Evolutionary conservation across 768 basidiomycete genomes (phyloP).

Genomic region (Hortiboletus flavorubellus): DNA sequence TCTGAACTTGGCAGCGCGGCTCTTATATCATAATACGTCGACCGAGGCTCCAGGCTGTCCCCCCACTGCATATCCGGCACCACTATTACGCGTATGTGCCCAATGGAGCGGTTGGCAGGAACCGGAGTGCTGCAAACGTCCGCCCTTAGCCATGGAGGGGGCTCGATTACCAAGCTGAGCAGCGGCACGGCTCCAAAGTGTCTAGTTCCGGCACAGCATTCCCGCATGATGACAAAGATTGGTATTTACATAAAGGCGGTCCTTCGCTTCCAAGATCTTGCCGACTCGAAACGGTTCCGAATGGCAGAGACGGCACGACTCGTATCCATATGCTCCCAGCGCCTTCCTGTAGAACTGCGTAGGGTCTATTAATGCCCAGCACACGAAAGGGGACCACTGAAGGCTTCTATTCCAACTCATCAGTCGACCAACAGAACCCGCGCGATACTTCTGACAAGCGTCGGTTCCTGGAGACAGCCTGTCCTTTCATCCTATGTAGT

Average conservation of each 20-base stretch:
- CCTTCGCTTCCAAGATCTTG: too few relatives aligned
- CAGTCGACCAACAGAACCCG: background rate
- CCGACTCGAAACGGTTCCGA: too few relatives aligned
- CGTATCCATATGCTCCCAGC: too few relatives aligned
- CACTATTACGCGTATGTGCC: background rate
- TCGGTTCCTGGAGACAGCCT: background rate
- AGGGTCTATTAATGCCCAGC: background rate
- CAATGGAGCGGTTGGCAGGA: constrained; percentile 5
- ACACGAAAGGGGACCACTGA: background rate
- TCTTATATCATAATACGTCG: background rate
- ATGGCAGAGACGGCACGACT: too few relatives aligned
- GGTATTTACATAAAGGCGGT: background rate
- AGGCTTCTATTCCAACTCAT: background rate
- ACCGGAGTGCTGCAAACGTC: background rate
- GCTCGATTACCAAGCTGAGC: too few relatives aligned
- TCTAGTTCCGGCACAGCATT: background rate
- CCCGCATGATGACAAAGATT: background rate
- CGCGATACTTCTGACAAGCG: background rate
- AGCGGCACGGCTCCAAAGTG: too few relatives aligned
- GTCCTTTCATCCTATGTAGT: background rate
- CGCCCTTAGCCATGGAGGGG: too few relatives aligned
- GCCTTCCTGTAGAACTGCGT: too few relatives aligned
- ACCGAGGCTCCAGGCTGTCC: background rate
- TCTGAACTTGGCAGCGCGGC: too few relatives aligned
- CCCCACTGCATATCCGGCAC: background rate